Percentiles rank a stretch among this genome's conserved stretches.
Evolutionary conservation across 2,329 filamentous ascomycete genomes (phyloP).

Genomic region (Phialocephala sp.): DNA sequence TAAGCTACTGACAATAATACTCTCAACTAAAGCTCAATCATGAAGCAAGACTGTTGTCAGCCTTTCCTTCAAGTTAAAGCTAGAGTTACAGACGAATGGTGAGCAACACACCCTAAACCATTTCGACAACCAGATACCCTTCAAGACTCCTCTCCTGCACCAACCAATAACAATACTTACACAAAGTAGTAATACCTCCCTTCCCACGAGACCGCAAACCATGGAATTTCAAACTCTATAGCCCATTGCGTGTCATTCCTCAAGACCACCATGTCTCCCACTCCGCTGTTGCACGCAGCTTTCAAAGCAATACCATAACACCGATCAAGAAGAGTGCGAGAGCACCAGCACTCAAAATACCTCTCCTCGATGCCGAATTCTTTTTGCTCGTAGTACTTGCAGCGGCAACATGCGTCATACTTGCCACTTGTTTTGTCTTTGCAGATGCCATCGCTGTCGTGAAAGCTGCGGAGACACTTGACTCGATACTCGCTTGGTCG

Average conservation of each 20-base stretch:
- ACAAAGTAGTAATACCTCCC: not conserved
- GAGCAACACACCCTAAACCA: not conserved
- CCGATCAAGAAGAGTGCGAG: not conserved
- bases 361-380: not conserved
- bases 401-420: not conserved
- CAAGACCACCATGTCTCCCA: not conserved
- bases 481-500: not conserved
- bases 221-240: not conserved
- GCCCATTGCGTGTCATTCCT: not conserved
- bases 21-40: not conserved
- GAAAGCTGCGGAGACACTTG: not conserved
- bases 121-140: not conserved
- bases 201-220: not conserved
- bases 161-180: not conserved
- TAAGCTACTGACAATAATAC: not conserved
- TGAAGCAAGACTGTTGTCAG: not conserved
- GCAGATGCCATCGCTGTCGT: not conserved
- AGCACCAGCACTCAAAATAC: not conserved
- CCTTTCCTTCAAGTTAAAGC: not conserved
- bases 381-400: not conserved
- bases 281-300: not conserved
- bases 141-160: not conserved
- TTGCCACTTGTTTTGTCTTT: not conserved
- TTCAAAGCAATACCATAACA: conserved; percentile 5
- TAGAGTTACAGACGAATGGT: not conserved